Percentiles rank a stretch among this genome's conserved stretches.
These are phyloP conservation scores for Syzygium aqueum DNA, from an alignment of 345 rosid species.

Conservation along the genomic window DNA sequence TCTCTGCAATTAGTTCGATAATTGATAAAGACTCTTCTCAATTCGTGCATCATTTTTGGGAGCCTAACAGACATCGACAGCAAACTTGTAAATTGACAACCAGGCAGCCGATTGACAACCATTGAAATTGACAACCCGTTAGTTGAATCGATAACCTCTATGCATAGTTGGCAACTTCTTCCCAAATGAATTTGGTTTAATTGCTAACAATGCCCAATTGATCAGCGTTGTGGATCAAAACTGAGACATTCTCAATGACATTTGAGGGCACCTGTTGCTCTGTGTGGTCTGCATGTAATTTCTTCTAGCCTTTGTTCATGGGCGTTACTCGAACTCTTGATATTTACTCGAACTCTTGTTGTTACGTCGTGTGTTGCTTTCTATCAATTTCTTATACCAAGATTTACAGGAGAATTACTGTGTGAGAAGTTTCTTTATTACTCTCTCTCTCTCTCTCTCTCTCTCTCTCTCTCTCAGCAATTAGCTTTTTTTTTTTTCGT, in stretches of 20 bases:
- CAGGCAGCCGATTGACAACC: no score
- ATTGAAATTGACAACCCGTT: no score
- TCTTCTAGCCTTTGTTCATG: background rate
- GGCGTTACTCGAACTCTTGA: background rate
- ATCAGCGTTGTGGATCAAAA: background rate
- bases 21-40: background rate
- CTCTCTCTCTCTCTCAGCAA: background rate
- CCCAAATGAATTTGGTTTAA: no score
- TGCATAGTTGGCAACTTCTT: no score
- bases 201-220: no score
- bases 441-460: background rate
- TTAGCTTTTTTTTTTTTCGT: no score
- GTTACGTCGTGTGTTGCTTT: no score
- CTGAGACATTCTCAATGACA: background rate
- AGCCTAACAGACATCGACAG: no score
- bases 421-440: background rate
- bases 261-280: background rate
- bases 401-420: background rate
- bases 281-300: accelerated
- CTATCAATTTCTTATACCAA: background rate
- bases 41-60: no score
- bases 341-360: no score
- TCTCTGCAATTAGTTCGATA: background rate
- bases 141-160: no score
- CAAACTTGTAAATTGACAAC: no score